Conservation (phyloP, 192 early-diverging fungal species). For the Backusella tarrabulga region DNA sequence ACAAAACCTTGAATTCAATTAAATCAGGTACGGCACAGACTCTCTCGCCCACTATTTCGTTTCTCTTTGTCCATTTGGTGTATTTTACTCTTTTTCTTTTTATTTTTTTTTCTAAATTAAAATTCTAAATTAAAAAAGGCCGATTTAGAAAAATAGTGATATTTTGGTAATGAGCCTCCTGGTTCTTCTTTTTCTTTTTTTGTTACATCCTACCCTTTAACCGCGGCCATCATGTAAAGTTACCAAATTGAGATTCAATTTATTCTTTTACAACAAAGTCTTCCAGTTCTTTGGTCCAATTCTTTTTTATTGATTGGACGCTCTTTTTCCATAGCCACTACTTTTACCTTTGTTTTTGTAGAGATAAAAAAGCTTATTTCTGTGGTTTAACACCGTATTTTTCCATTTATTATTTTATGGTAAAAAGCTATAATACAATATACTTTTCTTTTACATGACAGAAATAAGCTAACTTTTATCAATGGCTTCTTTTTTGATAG, state of each 20-base stretch:
- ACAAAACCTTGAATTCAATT: background rate
- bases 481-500: background rate
- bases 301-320: background rate
- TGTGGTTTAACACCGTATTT: background rate
- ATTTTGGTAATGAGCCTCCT: background rate
- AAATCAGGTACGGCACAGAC: background rate
- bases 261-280: background rate
- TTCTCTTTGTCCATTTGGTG: background rate
- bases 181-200: background rate
- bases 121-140: background rate
- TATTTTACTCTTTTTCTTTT: background rate
- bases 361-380: background rate
- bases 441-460: background rate
- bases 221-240: background rate
- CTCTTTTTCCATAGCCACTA: background rate
- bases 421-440: background rate
- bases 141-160: background rate
- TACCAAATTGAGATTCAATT: background rate
- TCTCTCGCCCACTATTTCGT: background rate
- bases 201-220: background rate
- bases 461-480: background rate
- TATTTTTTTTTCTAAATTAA: no score
- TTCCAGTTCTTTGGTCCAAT: background rate
- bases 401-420: background rate
- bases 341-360: background rate